Evolutionary conservation across 805 yeast species (phyloP).

Genomic region (Ogataea pini): DNA sequence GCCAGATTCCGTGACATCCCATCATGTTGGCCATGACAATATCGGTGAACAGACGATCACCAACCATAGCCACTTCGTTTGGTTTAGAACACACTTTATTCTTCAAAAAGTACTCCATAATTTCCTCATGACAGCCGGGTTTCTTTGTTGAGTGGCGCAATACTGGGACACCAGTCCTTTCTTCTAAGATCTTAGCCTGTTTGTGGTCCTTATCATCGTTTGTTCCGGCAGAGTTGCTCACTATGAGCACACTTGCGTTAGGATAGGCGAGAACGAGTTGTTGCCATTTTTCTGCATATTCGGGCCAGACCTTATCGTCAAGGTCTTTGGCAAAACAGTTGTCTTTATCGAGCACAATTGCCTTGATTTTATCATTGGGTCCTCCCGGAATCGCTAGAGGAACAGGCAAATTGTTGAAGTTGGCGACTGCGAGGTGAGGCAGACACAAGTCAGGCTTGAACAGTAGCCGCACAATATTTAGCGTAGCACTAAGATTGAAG

Average conservation of each 20-base stretch:
- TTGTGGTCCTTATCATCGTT: constrained; percentile 60
- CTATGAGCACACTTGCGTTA: constrained; percentile 64
- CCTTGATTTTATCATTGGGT: constrained; percentile 50
- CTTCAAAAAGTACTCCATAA: constrained; percentile 55
- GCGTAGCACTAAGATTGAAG: constrained; percentile 70
- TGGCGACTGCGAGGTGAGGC: constrained; percentile 69
- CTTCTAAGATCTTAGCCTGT: constrained; percentile 66
- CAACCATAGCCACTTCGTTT: constrained; percentile 77
- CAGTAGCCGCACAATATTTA: constrained; percentile 61
- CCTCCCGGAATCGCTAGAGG: constrained; percentile 27
- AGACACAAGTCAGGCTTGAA: constrained; percentile 66
- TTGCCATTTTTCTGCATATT: constrained; percentile 58
- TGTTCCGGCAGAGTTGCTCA: constrained; percentile 93
- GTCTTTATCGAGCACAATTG: constrained; percentile 89
- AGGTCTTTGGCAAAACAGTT: constrained; percentile 91
- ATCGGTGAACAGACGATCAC: constrained; percentile 91
- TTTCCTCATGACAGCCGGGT: constrained; percentile 77
- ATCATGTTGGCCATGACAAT: constrained; percentile 90
- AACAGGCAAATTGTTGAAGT: constrained; percentile 33
- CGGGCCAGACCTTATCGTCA: constrained; percentile 78
- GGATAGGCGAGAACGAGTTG: constrained; percentile 59
- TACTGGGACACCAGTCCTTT: constrained; percentile 66
- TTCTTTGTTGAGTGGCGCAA: constrained; percentile 73
- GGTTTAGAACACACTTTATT: constrained; percentile 50
- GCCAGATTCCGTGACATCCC: constrained; percentile 87